Evolutionary conservation across 805 yeast species (phyloP), one percentile per base, ranked within the genome.

Genomic region (Saccharomyces cerevisiae): DNA sequence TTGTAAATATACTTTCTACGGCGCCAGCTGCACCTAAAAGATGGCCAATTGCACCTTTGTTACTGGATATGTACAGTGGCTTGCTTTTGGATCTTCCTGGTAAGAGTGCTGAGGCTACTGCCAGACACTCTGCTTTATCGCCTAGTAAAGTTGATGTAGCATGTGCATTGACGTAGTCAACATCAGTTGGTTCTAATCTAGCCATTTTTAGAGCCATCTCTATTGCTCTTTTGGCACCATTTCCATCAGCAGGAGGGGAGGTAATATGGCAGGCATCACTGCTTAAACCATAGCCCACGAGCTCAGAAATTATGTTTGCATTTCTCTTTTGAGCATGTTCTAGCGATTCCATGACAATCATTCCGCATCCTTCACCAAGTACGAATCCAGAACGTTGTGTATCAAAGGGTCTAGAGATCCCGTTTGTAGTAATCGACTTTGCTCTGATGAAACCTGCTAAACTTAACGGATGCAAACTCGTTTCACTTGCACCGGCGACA

Each of bases 11-110:
- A 3, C 95, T 81, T 64, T 94, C 99, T 3, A 94, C 89, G 0
- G 96, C 83, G 4, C 99, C 99, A 0, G 99, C 94, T 1, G 96
- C 99, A 1, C 99, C 99, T 29, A 94, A 73, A 22, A 92, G 74
- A 70, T 94, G 99, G 0, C 99, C 99, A 46, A 87, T 86, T 0
- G 97, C 81, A 1, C 97, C 95, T 68, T 94, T 94, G 17, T 90
- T 88, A 2, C 97, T 87, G 1, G 94, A 82, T 1, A 94, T 81
- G 47, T 76, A 74, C 13, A 84, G 59, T 9, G 61, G 57, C 13
- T 32, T 49, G 6, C 52, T 36, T 3, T 41, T 24, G 17, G 26
- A 22, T 8, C n/a, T 28, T 26, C 21, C 32, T 17, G 43, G 31
- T 30, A 73, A 71, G 3, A 69, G 61, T 2, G 70, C 63, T 1